A percentile compares a stretch with the other conserved stretches of the same genome.
Evolutionary conservation across 2,329 filamentous ascomycete species (phyloP).

Genomic region (Pseudofabraea citricarpa): DNA sequence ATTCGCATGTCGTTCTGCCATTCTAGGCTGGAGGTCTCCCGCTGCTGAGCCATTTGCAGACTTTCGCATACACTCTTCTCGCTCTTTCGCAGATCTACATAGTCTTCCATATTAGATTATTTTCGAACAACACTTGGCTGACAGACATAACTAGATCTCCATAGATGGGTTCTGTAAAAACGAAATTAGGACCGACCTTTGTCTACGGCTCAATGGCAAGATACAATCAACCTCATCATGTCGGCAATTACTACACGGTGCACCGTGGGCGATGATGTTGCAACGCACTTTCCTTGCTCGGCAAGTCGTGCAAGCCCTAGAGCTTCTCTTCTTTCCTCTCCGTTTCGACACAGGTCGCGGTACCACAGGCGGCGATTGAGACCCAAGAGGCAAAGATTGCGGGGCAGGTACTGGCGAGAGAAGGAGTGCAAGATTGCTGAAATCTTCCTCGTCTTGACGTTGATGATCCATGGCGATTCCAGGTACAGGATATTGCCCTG

Average conservation of each 20-base stretch:
- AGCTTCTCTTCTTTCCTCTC: slow-evolving; percentile 10
- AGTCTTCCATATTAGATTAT: not conserved
- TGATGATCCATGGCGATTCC: slow-evolving; percentile 1
- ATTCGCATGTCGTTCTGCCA: not conserved
- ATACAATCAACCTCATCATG: slow-evolving; percentile 13
- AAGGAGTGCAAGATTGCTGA: not conserved
- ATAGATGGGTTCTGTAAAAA: too few species aligned
- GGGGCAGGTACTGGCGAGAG: not conserved
- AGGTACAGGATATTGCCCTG: not conserved
- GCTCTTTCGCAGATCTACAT: slow-evolving; percentile 5
- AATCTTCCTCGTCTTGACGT: slow-evolving; percentile 1
- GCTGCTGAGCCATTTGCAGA: not conserved
- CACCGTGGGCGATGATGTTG: slow-evolving; percentile 9
- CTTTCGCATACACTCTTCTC: slow-evolving; percentile 2
- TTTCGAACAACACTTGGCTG: not conserved
- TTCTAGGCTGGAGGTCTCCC: not conserved
- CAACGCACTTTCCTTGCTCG: slow-evolving; percentile 12
- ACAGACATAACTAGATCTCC: too few species aligned
- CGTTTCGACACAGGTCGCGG: slow-evolving; percentile 6
- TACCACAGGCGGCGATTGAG: not conserved
- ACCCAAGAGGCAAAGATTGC: not conserved
- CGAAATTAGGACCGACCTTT: slow-evolving; percentile 4
- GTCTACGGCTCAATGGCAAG: slow-evolving; percentile 9
- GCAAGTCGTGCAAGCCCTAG: slow-evolving; percentile 11
- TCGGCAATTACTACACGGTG: slow-evolving; percentile 11